Base-by-base conservation (phyloP, 805 yeast species). In the Maudiozyma bulderi region DNA sequence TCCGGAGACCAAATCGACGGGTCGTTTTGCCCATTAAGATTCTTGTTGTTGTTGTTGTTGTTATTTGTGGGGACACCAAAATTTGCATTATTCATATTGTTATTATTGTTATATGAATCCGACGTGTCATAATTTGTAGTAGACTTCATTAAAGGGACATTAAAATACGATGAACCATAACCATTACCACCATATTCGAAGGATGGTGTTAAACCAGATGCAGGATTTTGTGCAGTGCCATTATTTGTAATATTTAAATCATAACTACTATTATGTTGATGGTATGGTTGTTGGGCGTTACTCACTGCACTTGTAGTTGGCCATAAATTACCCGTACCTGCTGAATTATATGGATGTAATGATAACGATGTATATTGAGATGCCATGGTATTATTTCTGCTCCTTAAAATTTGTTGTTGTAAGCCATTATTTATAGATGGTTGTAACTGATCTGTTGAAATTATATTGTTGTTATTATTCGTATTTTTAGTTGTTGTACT, bases 331-430 rank as follows among this genome's bases (percentile, higher is more conserved):
- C 59, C 60, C 6, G 59, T 47, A 13, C 56, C 52, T 5, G 54
- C 40, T 13, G 49, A 47, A 26, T 43, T 59, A 30, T 53, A 52
- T 45, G 45, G 47, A 40, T 48, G 34, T 13, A 57, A 56, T 8
- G 67, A 64, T 14, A 60, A 52, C 0, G 64, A 56, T 13, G 67
- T 63, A 32, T 62, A 57, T 51, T 65, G 67, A 8, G 69, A 65
- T 1, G 60, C 59, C 34, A 62, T 54, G 5, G 69, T 65, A 44
- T 61, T 58, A 46, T 63, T 60, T 47, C 69, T 59, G 14, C 66
- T 57, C 44, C 67, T 9, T 26, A n/a, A 28, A 2, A 14, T 5
- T 28, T 40, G 43, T 4, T 26, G 9, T 8, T 38, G 35, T 9
- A 32, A 11, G 13, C 14, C 15, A 13, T 35, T 15, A 35, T 35